phyloP scores from a whole-genome alignment of 805 yeast genomes.

The Isabelozyma pseudorhagii region DNA sequence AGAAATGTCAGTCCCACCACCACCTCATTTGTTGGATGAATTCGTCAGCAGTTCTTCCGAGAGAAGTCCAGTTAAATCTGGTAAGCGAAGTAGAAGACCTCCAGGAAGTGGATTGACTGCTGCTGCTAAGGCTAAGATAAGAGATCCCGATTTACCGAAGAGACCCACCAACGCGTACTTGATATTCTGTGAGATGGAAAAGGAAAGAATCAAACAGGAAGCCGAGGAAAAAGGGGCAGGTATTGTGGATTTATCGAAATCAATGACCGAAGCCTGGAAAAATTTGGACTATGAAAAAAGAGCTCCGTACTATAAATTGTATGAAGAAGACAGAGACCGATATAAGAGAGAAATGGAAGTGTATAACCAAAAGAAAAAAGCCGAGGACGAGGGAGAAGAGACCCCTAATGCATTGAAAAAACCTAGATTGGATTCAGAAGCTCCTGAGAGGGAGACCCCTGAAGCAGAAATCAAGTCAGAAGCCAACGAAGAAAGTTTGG shows the following conservation, averaged over 20 bases:
- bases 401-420: slow-evolving; percentile 3
- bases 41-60: slow-evolving; percentile 18
- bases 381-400: slow-evolving; percentile 5
- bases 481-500: slow-evolving; percentile 1
- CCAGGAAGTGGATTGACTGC: slow-evolving; percentile 21
- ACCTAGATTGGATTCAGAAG: slow-evolving; percentile 10
- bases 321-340: slow-evolving; percentile 74
- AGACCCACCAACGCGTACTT: slow-evolving; percentile 89
- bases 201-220: slow-evolving; percentile 63
- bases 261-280: slow-evolving; percentile 86
- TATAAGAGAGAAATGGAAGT: slow-evolving; percentile 70
- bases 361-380: slow-evolving; percentile 34
- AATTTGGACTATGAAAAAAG: slow-evolving; percentile 63
- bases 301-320: slow-evolving; percentile 69
- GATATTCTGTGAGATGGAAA: slow-evolving; percentile 82
- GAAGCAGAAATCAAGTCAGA: not conserved
- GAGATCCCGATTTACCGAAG: slow-evolving; percentile 85
- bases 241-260: slow-evolving; percentile 64
- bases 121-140: slow-evolving; percentile 33
- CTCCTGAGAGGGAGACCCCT: not conserved
- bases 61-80: slow-evolving; percentile 10
- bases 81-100: slow-evolving; percentile 12
- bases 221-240: slow-evolving; percentile 53
- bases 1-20: slow-evolving; percentile 41
- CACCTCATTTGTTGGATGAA: slow-evolving; percentile 34